phyloP scores from a whole-genome alignment of 371 early-diverging fungal species.

The Mortierella sp. region DNA sequence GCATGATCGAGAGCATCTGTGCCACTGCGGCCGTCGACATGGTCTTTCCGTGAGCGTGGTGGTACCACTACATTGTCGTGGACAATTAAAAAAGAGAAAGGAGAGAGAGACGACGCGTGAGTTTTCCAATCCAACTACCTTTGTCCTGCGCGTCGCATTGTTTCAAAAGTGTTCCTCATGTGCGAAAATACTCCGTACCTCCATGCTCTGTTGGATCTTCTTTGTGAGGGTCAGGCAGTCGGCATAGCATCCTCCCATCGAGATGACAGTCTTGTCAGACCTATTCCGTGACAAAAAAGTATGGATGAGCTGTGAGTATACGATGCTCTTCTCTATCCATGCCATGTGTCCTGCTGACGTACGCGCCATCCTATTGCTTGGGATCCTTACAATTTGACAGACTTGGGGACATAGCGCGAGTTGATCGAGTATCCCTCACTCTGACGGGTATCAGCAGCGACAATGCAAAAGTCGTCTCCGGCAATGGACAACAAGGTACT shows the following conservation, averaged over 20 bases:
- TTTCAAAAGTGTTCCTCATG: neutral
- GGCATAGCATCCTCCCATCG: conserved; percentile 95
- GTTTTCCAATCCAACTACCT: neutral
- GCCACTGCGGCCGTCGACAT: conserved; percentile 93
- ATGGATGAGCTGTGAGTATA: neutral
- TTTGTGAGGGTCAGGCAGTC: conserved; percentile 93
- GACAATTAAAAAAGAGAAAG: neutral
- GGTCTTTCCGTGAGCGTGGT: conserved; percentile 90
- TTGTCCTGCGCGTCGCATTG: neutral
- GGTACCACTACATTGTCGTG: conserved; percentile 81
- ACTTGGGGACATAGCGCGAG: conserved; percentile 94
- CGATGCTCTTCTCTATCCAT: neutral
- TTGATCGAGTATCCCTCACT: conserved; percentile 97
- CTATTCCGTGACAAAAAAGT: conserved; percentile 40
- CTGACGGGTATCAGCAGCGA: conserved; percentile 99
- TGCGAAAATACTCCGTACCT: conserved; percentile 66
- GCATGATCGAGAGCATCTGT: conserved; percentile 94
- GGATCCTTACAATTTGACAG: conserved; percentile 79
- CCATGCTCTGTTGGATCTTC: conserved; percentile 87
- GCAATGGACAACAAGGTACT: conserved; percentile 93
- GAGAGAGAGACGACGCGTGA: neutral
- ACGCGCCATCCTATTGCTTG: neutral
- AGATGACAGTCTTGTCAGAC: conserved; percentile 89
- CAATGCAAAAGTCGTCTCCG: conserved; percentile 94
- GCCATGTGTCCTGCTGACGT: neutral